Conservation (phyloP, 78 protist genomes). For the Andalucia godoyi region DNA sequence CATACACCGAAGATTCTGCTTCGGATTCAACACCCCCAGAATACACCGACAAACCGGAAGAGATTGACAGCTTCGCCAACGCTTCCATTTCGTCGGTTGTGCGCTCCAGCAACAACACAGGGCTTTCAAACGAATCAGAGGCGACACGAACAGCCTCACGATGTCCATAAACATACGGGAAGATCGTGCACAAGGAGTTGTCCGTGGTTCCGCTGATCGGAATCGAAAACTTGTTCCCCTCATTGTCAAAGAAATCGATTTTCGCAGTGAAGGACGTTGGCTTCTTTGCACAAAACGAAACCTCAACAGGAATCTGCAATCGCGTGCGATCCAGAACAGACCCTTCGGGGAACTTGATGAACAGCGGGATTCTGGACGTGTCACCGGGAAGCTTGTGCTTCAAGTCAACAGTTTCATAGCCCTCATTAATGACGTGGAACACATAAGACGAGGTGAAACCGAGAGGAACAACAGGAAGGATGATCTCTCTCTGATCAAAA, state of each 20-base stretch:
- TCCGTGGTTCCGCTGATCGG: conserved; percentile 36
- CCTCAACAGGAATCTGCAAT: not conserved
- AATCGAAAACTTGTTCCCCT: conserved; percentile 20
- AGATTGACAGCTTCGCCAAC: not conserved
- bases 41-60: not conserved
- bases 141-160: not conserved
- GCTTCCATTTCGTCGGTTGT: too few species aligned
- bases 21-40: not conserved
- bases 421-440: conserved; percentile 30
- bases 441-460: conserved; percentile 6
- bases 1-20: not conserved
- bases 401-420: conserved; percentile 43
- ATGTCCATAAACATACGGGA: conserved; percentile 3
- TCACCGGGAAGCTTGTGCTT: conserved; percentile 24
- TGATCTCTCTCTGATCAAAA: conserved; percentile 34
- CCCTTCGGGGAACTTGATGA: conserved; percentile 41
- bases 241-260: conserved; percentile 30
- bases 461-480: conserved; percentile 44
- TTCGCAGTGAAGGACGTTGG: conserved; percentile 40
- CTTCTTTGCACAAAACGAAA: conserved; percentile 7
- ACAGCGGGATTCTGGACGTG: conserved; percentile 11
- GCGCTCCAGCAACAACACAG: not conserved
- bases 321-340: not conserved
- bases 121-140: not conserved
- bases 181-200: conserved; percentile 13